Evolutionary conservation across 306 rosid species (phyloP).

Genomic region (Vigna mungo): DNA sequence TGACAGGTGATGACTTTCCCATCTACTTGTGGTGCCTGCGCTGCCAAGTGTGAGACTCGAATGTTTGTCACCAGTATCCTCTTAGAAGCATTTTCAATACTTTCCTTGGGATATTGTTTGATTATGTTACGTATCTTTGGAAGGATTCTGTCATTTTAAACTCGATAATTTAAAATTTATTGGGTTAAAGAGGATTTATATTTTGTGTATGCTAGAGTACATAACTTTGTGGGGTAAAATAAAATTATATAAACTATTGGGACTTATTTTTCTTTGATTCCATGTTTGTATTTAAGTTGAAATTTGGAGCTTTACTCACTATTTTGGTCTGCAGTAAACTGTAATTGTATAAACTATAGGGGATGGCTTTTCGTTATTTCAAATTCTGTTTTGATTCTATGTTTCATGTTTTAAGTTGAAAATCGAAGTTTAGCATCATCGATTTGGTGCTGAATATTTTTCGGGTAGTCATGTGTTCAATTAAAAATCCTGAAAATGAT

Average conservation of each 20-base stretch:
- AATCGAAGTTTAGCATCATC: constrained; percentile 8
- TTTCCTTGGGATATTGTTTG: constrained; percentile 29
- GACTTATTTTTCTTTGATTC: constrained; percentile 17
- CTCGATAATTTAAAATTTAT: constrained; percentile 35
- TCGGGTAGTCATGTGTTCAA: not conserved
- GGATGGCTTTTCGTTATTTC: constrained; percentile 20
- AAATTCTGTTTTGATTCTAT: not conserved
- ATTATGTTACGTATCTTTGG: constrained; percentile 8
- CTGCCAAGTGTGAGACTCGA: constrained; percentile 81
- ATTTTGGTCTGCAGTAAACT: constrained; percentile 13
- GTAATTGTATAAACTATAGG: not conserved
- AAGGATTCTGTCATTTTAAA: constrained; percentile 7
- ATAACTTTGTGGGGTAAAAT: constrained; percentile 8
- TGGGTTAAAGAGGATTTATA: constrained; percentile 29
- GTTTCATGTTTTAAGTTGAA: constrained; percentile 27
- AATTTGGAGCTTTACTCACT: constrained; percentile 21
- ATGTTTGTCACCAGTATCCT: constrained; percentile 96
- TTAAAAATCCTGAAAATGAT: constrained; percentile 1
- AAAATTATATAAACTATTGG: not conserved
- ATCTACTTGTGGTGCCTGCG: constrained; percentile 88
- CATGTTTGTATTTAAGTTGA: constrained; percentile 22
- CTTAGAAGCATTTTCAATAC: constrained; percentile 27
- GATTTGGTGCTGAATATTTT: not conserved
- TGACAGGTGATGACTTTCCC: constrained; percentile 98
- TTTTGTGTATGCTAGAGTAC: constrained; percentile 18